Conservation (phyloP, 441 rosid species). For the Raphanus hybrid region DNA sequence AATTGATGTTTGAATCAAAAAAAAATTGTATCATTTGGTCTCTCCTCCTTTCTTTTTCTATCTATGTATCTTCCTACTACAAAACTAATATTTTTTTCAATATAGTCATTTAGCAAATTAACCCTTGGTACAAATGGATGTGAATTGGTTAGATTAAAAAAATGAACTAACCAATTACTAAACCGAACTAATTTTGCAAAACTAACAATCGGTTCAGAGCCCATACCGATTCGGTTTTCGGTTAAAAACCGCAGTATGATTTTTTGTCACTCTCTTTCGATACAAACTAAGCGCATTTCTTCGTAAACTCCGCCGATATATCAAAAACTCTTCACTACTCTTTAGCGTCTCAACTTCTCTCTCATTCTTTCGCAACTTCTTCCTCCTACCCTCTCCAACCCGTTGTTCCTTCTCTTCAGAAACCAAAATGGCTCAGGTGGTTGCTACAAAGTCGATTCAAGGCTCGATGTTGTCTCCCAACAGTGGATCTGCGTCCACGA, state of each 20-base stretch:
- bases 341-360: slow-evolving; percentile 13
- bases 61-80: too few relatives aligned
- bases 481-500: slow-evolving; percentile 56
- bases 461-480: slow-evolving; percentile 46
- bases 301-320: slow-evolving; percentile 51
- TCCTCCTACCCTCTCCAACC: background rate
- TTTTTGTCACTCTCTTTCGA: slow-evolving; percentile 48
- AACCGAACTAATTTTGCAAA: background rate
- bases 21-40: too few relatives aligned
- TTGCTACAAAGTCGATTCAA: slow-evolving; percentile 68
- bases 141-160: background rate
- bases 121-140: background rate
- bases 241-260: slow-evolving; percentile 15
- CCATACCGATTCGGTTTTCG: background rate
- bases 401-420: background rate
- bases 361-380: background rate
- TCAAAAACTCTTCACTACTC: slow-evolving; percentile 44
- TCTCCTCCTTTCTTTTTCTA: too few relatives aligned
- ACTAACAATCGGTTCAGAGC: background rate
- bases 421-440: slow-evolving; percentile 76
- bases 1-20: too few relatives aligned
- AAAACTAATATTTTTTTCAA: too few relatives aligned
- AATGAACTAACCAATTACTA: background rate
- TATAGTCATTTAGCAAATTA: too few relatives aligned
- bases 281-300: slow-evolving; percentile 35